These are phyloP conservation scores for Monilinia laxa DNA, from an alignment of 2,329 filamentous ascomycete genomes.

Conservation along the genomic window DNA sequence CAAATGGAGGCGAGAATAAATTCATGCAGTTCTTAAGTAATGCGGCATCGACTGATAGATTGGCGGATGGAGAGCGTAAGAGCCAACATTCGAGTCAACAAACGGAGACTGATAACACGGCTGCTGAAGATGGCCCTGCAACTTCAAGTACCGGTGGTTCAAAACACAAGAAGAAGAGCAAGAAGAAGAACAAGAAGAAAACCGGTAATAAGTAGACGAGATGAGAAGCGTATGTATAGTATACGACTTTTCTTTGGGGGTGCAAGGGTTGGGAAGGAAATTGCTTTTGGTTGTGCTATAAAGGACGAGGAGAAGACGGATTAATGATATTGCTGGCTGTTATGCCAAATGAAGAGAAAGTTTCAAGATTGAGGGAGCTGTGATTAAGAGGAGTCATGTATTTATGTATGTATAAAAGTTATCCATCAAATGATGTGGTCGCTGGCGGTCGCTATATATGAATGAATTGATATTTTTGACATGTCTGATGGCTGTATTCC, in stretches of 20 bases:
- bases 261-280: background rate
- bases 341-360: background rate
- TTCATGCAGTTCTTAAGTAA: constrained; percentile 14
- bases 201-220: background rate
- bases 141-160: constrained; percentile 1
- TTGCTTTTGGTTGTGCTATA: background rate
- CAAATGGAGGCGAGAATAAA: constrained; percentile 4
- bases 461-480: background rate
- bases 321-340: constrained; percentile 13
- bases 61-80: background rate
- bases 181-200: constrained; percentile 18
- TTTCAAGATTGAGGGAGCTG: background rate
- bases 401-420: constrained; percentile 17
- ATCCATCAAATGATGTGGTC: background rate
- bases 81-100: constrained; percentile 11
- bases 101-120: constrained; percentile 3
- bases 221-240: background rate
- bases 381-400: background rate
- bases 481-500: background rate
- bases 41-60: constrained; percentile 1
- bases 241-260: background rate
- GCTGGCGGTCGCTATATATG: constrained; percentile 6
- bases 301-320: background rate
- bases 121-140: background rate
- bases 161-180: constrained; percentile 9